These are phyloP conservation scores for Colletotrichum sp. DNA, from an alignment of 2,329 filamentous ascomycete species.

Conservation along the genomic window DNA sequence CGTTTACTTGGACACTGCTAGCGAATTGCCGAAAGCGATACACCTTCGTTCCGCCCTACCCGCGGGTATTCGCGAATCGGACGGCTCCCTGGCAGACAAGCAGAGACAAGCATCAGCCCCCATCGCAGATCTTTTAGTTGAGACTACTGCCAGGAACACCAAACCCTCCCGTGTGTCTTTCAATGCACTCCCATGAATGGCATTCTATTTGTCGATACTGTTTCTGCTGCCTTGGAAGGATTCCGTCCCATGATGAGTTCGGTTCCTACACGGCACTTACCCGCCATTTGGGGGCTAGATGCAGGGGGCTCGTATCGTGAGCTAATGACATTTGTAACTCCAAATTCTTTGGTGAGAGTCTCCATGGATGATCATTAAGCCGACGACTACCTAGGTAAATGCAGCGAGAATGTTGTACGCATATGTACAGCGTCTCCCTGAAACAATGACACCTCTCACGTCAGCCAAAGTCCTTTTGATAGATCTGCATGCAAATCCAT, in stretches of 20 bases:
- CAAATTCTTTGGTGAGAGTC: neutral
- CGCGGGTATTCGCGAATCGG: neutral
- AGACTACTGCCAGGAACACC: neutral
- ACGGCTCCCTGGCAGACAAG: neutral
- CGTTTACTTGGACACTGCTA: neutral
- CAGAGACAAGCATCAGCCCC: neutral
- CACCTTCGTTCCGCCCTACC: neutral
- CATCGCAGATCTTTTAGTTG: neutral
- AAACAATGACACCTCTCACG: neutral
- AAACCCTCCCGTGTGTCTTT: neutral
- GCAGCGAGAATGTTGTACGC: accelerated
- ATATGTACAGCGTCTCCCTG: neutral
- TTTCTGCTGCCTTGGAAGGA: neutral
- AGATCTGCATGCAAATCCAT: neutral
- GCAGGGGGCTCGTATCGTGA: neutral
- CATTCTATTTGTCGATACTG: neutral
- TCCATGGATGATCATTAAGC: neutral
- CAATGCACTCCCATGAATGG: neutral
- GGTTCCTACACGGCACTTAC: neutral
- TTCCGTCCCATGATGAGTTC: neutral
- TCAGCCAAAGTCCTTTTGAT: neutral
- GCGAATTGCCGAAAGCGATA: no score
- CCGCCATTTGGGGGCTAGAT: neutral
- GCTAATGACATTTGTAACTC: neutral
- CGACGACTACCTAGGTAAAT: accelerated